Evolutionary conservation across 2,329 filamentous ascomycete species (phyloP).

Genomic region (Diplodia scrobiculata): DNA sequence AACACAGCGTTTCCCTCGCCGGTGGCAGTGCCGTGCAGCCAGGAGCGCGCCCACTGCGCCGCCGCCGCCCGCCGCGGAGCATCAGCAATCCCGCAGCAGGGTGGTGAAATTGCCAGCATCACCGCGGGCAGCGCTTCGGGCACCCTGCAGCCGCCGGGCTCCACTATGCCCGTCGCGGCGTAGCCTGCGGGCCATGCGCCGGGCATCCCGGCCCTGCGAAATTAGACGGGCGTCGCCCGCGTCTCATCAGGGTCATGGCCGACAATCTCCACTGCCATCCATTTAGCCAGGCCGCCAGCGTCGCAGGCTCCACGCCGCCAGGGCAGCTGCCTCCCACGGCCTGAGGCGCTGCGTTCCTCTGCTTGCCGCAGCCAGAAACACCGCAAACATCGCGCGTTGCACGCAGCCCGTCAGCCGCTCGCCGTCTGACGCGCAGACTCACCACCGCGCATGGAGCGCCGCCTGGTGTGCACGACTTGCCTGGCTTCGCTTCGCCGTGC

Average conservation of each 20-base stretch:
- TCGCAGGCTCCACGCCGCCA: conserved; percentile 7
- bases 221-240: conserved; percentile 23
- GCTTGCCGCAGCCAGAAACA: background rate
- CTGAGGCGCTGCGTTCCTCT: background rate
- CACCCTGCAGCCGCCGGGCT: conserved; percentile 14
- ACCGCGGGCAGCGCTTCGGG: conserved; percentile 22
- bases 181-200: conserved; percentile 23
- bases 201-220: conserved; percentile 20
- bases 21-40: conserved; percentile 24
- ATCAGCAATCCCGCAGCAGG: conserved; percentile 18
- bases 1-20: conserved; percentile 25
- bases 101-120: conserved; percentile 19
- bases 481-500: conserved; percentile 17
- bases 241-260: conserved; percentile 27
- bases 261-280: conserved; percentile 14
- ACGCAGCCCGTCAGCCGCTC: conserved; percentile 24
- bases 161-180: background rate
- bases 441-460: background rate
- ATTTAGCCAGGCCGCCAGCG: conserved; percentile 27
- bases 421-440: conserved; percentile 25
- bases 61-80: conserved; percentile 17
- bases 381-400: background rate
- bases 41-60: conserved; percentile 13
- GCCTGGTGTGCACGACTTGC: conserved; percentile 15
- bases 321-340: background rate